Evolutionary conservation across 805 yeast genomes (phyloP).

Genomic region (Candida ponderosae): DNA sequence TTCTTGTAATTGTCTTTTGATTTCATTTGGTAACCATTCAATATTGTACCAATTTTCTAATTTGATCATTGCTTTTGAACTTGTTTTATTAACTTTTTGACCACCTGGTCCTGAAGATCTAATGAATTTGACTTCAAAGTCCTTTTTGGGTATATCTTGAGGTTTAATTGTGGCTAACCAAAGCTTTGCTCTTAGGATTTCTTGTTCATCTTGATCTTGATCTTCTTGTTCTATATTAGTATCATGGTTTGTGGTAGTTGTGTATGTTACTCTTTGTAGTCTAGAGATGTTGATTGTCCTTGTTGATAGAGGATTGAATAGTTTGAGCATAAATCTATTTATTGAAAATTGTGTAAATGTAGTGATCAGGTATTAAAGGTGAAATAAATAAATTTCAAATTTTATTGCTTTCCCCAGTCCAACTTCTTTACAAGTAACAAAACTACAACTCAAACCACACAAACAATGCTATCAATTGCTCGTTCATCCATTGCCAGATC

Average conservation of each 20-base stretch:
- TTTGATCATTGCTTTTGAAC: conserved; percentile 57
- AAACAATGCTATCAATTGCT: background rate
- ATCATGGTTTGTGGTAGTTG: conserved; percentile 1
- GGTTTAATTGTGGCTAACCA: conserved; percentile 34
- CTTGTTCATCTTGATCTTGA: conserved; percentile 2
- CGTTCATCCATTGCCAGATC: background rate
- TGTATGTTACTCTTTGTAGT: background rate
- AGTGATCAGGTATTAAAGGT: background rate
- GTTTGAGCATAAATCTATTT: background rate
- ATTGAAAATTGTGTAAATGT: background rate
- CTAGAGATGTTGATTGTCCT: conserved; percentile 3
- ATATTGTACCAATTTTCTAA: conserved; percentile 38
- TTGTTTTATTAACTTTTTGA: conserved; percentile 71
- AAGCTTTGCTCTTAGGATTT: conserved; percentile 25
- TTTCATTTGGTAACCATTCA: conserved; percentile 52
- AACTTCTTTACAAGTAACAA: background rate
- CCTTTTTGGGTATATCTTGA: conserved; percentile 32
- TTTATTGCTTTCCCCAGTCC: too few relatives aligned
- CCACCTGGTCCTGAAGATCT: conserved; percentile 85
- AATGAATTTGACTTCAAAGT: conserved; percentile 38
- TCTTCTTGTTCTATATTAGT: background rate
- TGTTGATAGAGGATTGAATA: background rate
- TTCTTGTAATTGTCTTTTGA: conserved; percentile 32
- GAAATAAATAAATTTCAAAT: background rate
- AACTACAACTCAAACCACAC: background rate